Percentiles rank a stretch among this genome's conserved stretches.
Evolutionary conservation across 139 green algal genomes (phyloP).

Genomic region (Micromonas pusilla): DNA sequence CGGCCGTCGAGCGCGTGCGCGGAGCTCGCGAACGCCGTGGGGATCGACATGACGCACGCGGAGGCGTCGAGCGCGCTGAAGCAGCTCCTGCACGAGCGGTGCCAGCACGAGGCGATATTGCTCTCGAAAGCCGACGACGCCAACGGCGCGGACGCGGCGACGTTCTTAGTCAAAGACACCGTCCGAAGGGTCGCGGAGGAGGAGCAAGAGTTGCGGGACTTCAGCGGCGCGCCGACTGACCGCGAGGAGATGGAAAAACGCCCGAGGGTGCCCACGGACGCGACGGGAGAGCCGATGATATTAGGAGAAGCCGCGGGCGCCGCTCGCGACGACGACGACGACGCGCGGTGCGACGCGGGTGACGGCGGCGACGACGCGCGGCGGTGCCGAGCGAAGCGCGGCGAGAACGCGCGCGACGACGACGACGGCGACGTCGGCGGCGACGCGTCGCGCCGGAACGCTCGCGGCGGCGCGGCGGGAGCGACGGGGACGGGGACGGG

Average conservation of each 20-base stretch:
- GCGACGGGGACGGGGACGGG: not conserved
- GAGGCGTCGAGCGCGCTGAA: not conserved
- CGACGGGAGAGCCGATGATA: not conserved
- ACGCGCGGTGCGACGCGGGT: not conserved
- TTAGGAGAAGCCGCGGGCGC: not conserved
- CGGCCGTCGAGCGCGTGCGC: not conserved
- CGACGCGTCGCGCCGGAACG: not conserved
- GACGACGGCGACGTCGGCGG: not conserved
- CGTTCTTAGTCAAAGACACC: not conserved
- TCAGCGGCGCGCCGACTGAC: not conserved
- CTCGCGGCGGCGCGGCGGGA: not conserved
- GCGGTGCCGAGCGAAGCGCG: not conserved
- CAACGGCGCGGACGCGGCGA: not conserved
- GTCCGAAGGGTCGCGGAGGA: slow-evolving; percentile 1
- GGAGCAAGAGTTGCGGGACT: not conserved
- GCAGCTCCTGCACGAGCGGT: slow-evolving; percentile 5
- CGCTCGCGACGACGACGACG: not conserved
- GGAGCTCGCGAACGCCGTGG: not conserved
- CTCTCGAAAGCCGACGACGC: not conserved
- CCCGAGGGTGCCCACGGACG: not conserved
- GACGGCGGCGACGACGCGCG: not conserved
- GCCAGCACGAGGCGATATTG: not conserved
- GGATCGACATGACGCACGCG: not conserved
- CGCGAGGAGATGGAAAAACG: not conserved
- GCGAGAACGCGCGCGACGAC: too few species aligned